These are phyloP conservation scores for Xylariaceae sp. DNA, from an alignment of 2,329 filamentous ascomycete genomes.

Conservation along the genomic window DNA sequence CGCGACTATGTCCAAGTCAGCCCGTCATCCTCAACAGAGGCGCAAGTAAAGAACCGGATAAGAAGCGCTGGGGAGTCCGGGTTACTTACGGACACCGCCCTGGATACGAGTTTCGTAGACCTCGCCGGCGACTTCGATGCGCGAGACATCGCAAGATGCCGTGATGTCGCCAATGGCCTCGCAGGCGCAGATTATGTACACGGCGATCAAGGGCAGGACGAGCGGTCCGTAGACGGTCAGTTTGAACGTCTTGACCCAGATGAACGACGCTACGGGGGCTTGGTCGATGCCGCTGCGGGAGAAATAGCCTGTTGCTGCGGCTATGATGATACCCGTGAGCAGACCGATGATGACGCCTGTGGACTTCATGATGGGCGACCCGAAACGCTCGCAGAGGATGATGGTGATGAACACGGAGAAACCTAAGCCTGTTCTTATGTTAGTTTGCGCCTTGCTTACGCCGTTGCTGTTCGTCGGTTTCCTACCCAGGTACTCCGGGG, in stretches of 20 bases:
- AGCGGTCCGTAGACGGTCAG: constrained; percentile 68
- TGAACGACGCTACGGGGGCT: constrained; percentile 68
- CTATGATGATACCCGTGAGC: constrained; percentile 72
- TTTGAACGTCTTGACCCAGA: constrained; percentile 76
- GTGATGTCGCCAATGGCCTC: constrained; percentile 79
- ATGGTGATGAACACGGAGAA: constrained; percentile 78
- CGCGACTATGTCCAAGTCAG: constrained; percentile 44
- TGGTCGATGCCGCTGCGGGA: constrained; percentile 65
- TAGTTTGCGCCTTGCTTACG: not conserved
- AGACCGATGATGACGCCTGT: constrained; percentile 72
- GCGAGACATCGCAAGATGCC: constrained; percentile 75
- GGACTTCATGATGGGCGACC: constrained; percentile 79
- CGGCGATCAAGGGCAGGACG: constrained; percentile 65
- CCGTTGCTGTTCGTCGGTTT: not conserved
- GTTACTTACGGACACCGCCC: constrained; percentile 55
- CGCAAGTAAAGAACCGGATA: not conserved
- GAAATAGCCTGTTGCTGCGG: constrained; percentile 74
- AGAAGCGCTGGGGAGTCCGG: not conserved
- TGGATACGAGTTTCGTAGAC: constrained; percentile 74
- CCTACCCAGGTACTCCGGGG: constrained; percentile 67
- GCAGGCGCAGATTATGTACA: constrained; percentile 70
- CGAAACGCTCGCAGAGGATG: constrained; percentile 75
- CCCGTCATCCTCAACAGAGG: not conserved
- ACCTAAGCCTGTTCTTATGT: constrained; percentile 49
- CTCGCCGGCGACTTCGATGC: constrained; percentile 66